Evolutionary conservation across 768 basidiomycete species (phyloP).

Genomic region (Pulveroboletus sp.): DNA sequence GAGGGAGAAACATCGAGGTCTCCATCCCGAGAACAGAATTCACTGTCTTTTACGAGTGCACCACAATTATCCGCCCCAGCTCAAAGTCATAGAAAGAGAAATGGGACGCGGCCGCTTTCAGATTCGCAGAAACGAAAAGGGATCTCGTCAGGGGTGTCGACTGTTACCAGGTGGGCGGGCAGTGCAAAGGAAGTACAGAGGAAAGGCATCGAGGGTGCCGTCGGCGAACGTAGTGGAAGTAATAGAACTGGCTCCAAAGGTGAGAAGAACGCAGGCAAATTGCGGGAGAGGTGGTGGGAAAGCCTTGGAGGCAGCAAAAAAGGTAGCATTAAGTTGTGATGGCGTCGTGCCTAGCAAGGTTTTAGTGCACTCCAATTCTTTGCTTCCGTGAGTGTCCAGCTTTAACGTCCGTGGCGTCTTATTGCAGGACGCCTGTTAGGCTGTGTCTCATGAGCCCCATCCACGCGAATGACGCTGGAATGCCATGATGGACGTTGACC

Average conservation of each 20-base stretch:
- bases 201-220: neutral
- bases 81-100: neutral
- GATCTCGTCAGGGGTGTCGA: slow-evolving; percentile 60
- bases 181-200: slow-evolving; percentile 10
- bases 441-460: too few relatives aligned
- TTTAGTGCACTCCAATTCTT: neutral
- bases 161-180: slow-evolving; percentile 36
- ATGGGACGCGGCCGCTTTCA: neutral
- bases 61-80: neutral
- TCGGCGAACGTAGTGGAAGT: slow-evolving; percentile 11
- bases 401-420: too few relatives aligned
- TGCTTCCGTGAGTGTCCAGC: neutral
- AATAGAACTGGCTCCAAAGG: neutral
- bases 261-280: neutral
- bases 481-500: too few relatives aligned
- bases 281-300: slow-evolving; percentile 43
- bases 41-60: neutral
- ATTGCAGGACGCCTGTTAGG: too few relatives aligned
- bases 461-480: too few relatives aligned
- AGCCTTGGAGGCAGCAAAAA: slow-evolving; percentile 28
- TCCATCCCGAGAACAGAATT: neutral
- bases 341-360: neutral
- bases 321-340: slow-evolving; percentile 7
- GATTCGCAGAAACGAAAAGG: slow-evolving; percentile 39
- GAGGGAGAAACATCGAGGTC: neutral